Evolutionary conservation across 768 basidiomycete species (phyloP), one percentile per base, ranked within the genome.

Genomic region (Russula olivacea): DNA sequence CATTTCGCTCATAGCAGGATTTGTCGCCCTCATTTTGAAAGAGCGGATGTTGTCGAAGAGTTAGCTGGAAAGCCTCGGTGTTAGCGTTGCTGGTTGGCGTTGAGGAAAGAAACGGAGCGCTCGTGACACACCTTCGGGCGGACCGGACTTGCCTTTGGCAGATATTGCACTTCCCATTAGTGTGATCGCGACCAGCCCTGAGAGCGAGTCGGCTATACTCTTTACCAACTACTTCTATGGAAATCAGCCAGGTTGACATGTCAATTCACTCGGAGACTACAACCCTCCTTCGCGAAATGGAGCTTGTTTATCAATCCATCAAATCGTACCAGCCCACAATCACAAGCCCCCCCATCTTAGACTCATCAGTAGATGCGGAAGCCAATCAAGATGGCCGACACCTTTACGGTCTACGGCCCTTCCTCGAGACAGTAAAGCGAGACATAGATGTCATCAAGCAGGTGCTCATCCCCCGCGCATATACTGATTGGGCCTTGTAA

Each of bases 1-100:
- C 89, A 92, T 93, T 41, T 86, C 89, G 69, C 85, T 83, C 51
- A 74, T 75, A 69, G 81, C 79, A 59, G 78, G 72, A 73, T 80
- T 71, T 51, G 85, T 66, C 25, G 55, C 52, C 23, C 32, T 63
- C 67, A 68, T 68, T 14, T 61, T 61, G 52, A n/a, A 34, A 48
- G 38, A 49, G 28, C 34, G 28, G 32, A n/a, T 15, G 49, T 58
- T 55, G 51, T 51, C 30, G 60, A 63, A 51, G n/a, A 38, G 41
- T 21, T 32, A 12, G 8, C 38, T 48, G 15, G 51, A 58, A 25
- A 53, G 17, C n/a, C 49, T 40, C 65, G 65, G 36, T 59, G 51
- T 54, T 34, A 21, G 48, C 5, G 45, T 43, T 23, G 43, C 47
- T 43, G 28, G 47, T 48, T 45, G 50, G 40, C 9, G 50, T 66